These are phyloP conservation scores for Ceratonia siliqua DNA, from an alignment of 306 rosid species.

Conservation along the genomic window DNA sequence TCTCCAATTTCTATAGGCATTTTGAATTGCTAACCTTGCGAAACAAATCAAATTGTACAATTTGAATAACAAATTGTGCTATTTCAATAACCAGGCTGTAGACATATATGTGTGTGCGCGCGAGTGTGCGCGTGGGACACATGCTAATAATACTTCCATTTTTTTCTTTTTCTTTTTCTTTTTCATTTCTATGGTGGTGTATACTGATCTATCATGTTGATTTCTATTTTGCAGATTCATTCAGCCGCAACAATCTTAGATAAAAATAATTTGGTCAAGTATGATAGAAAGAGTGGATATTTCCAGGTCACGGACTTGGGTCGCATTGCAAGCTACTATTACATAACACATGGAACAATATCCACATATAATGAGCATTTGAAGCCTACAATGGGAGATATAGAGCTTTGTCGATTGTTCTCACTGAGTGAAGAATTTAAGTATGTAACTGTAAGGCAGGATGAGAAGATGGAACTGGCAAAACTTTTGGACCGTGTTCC, in stretches of 20 bases:
- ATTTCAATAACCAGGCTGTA: background rate
- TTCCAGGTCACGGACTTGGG: conserved; percentile 97
- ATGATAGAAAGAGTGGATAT: conserved; percentile 93
- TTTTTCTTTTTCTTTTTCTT: background rate
- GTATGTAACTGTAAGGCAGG: conserved; percentile 88
- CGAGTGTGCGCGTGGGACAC: background rate
- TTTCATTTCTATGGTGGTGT: background rate
- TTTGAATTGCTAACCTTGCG: background rate
- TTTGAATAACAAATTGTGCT: background rate
- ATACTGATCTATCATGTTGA: conserved; percentile 27
- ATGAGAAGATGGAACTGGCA: conserved; percentile 92
- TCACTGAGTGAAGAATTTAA: conserved; percentile 96
- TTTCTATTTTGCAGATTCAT: conserved; percentile 69
- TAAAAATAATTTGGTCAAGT: conserved; percentile 84
- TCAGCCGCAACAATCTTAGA: conserved; percentile 86
- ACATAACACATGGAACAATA: conserved; percentile 92
- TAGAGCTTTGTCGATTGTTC: conserved; percentile 87
- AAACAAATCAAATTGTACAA: background rate
- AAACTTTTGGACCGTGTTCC: conserved; percentile 92
- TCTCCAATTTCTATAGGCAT: background rate
- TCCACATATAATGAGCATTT: conserved; percentile 90
- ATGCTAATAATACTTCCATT: background rate
- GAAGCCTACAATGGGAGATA: conserved; percentile 97
- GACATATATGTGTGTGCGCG: background rate
- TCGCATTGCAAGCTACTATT: conserved; percentile 94